Evolutionary conservation across 2,329 filamentous ascomycete species (phyloP).

Genomic region (Fusarium humuli): DNA sequence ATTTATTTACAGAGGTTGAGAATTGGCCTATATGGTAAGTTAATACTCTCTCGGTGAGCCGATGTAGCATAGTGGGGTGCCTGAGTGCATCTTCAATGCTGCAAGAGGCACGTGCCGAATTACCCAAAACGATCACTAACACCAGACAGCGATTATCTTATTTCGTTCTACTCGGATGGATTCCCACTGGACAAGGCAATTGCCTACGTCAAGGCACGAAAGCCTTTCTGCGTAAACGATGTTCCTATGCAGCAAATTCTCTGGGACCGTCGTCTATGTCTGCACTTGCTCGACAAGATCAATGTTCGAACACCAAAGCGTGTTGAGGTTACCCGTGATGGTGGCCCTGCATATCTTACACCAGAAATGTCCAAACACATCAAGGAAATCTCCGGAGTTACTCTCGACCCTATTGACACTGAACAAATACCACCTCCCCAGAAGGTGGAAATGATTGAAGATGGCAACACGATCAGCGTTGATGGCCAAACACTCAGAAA

Average conservation of each 20-base stretch:
- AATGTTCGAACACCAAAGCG: conserved; percentile 89
- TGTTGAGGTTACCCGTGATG: conserved; percentile 92
- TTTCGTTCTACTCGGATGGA: conserved; percentile 98
- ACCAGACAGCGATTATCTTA: conserved; percentile 79
- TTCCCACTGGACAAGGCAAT: conserved; percentile 98
- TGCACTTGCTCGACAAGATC: conserved; percentile 88
- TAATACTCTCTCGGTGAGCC: conserved; percentile 49
- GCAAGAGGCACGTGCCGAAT: conserved; percentile 45
- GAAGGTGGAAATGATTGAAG: conserved; percentile 86
- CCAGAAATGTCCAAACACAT: conserved; percentile 84
- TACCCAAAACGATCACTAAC: conserved; percentile 41
- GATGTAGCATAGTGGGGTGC: conserved; percentile 50
- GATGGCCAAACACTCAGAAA: conserved; percentile 86
- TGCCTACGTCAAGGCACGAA: conserved; percentile 90
- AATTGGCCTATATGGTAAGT: conserved; percentile 91
- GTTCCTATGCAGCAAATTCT: conserved; percentile 96
- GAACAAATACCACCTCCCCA: conserved; percentile 72
- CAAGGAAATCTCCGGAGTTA: conserved; percentile 82
- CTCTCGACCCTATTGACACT: conserved; percentile 76
- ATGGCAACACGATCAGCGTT: conserved; percentile 87
- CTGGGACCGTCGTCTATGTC: conserved; percentile 93
- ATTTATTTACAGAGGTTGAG: conserved; percentile 73
- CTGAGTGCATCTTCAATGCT: conserved; percentile 30
- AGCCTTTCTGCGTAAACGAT: conserved; percentile 98
- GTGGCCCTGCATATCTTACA: conserved; percentile 83